Evolutionary conservation across 2,329 filamentous ascomycete species (phyloP).

Genomic region (Tolypocladium guangdongense): DNA sequence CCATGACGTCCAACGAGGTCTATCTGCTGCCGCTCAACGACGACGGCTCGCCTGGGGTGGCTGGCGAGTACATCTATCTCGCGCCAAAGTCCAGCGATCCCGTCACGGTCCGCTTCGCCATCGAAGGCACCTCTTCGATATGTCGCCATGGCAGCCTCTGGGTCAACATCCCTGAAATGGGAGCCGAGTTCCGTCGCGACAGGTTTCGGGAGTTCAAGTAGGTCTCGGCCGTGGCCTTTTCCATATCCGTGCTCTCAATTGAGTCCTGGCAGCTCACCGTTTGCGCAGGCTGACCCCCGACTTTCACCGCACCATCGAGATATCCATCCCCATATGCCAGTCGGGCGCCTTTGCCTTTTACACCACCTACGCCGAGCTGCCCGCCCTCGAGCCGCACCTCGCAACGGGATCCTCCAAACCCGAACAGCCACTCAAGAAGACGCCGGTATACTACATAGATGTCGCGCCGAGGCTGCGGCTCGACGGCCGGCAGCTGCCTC

Average conservation of each 20-base stretch:
- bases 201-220: constrained; percentile 85
- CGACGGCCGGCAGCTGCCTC: constrained; percentile 61
- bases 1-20: constrained; percentile 58
- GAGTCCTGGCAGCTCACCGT: not conserved
- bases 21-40: constrained; percentile 89
- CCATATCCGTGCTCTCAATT: not conserved
- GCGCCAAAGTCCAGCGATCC: constrained; percentile 63
- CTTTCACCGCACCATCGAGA: constrained; percentile 85
- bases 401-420: constrained; percentile 14
- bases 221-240: constrained; percentile 19
- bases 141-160: constrained; percentile 89
- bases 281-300: constrained; percentile 64
- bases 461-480: constrained; percentile 73
- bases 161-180: constrained; percentile 84
- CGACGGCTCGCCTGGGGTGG: constrained; percentile 80
- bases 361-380: constrained; percentile 80
- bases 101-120: constrained; percentile 75
- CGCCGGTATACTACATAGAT: constrained; percentile 82
- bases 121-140: constrained; percentile 91
- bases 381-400: constrained; percentile 39
- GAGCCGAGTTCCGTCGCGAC: constrained; percentile 63
- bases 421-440: constrained; percentile 46
- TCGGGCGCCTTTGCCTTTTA: constrained; percentile 92
- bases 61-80: constrained; percentile 85
- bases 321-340: constrained; percentile 73